Base-by-base conservation (phyloP, 805 yeast species). In the Nakazawaea siamensis region DNA sequence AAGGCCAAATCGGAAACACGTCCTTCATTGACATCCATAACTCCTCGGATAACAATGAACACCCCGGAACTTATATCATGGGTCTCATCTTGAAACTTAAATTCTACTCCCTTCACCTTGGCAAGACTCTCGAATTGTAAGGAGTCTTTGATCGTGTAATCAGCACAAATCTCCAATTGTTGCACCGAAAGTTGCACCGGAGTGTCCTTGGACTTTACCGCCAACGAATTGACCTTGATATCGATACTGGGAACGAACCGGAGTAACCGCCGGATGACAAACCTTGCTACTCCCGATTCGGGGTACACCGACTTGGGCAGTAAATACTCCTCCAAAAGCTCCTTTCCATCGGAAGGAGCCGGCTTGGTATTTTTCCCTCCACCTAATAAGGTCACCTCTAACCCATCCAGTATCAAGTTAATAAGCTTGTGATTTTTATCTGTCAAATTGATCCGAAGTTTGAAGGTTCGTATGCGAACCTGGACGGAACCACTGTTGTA, bases 241-340 rank as follows among this genome's bases (percentile, higher is more conserved):
- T 46, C 43, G 3, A 43, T 16, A 23, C 50, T 50, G 0, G 58
- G 58, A 18, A 49, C 35, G 9, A 37, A 39, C 2, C 38, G 30
- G 7, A 48, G 24, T 6, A 46, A n/a, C n/a, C 44, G 33, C 14
- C 41, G 35, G 2, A 42, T 12, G 2, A 49, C 13, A 9, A 44
- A 18, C 12, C 39, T 37, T 4, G 46, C 24, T 21, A 21, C 36
- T 4, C 16, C 16, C 18, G 44, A 40, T 12, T 38, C 23, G 1
- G 52, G 45, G 14, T 40, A 45, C 5, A 50, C 39, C 9, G 32
- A 34, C 4, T 51, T 44, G 11, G 49, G 48, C 13, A 18, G 19
- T 20, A 31, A 25, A 20, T 31, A 36, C 11, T 29, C 30, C 10
- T 16, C 11, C 20, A 24, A 19, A 5, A 24, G 11, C 13, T 29